These are phyloP conservation scores for Coffea eugenioides DNA, from an alignment of 257 asterid genomes.

Conservation along the genomic window DNA sequence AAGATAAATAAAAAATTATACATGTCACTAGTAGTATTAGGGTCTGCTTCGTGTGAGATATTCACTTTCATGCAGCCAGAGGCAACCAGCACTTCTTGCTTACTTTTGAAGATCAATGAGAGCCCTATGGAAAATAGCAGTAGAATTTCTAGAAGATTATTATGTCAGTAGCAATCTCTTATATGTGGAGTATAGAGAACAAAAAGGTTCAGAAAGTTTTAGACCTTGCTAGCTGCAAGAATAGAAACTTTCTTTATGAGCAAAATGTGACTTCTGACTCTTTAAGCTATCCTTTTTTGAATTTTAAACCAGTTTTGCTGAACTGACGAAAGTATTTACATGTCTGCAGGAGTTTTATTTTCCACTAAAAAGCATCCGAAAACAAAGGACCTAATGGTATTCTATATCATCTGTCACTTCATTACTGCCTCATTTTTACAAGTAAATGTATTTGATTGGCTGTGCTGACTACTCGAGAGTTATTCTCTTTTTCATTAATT, in stretches of 20 bases:
- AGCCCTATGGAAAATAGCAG: not conserved
- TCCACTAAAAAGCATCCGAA: conserved; percentile 84
- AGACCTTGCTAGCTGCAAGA: not conserved
- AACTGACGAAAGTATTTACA: conserved; percentile 9
- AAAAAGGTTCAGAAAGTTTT: not conserved
- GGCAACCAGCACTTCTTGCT: not conserved
- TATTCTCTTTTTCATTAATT: not conserved
- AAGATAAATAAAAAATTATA: not conserved
- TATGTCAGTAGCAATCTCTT: not conserved
- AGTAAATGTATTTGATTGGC: not conserved
- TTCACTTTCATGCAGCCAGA: not conserved
- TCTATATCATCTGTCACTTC: conserved; percentile 4
- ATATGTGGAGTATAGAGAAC: not conserved
- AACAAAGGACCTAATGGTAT: conserved; percentile 95
- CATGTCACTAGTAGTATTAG: not conserved
- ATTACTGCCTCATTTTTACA: conserved; percentile 1
- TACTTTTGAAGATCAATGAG: not conserved
- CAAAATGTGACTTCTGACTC: not conserved
- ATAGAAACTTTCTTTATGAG: not conserved
- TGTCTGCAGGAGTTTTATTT: conserved; percentile 70
- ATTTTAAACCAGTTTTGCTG: not conserved
- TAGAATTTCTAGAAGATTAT: not conserved
- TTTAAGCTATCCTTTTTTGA: not conserved
- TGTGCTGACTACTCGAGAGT: not conserved
- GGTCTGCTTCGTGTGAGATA: not conserved